Conservation (phyloP, 2,329 filamentous ascomycete species). For the Penicillium olsonii region DNA sequence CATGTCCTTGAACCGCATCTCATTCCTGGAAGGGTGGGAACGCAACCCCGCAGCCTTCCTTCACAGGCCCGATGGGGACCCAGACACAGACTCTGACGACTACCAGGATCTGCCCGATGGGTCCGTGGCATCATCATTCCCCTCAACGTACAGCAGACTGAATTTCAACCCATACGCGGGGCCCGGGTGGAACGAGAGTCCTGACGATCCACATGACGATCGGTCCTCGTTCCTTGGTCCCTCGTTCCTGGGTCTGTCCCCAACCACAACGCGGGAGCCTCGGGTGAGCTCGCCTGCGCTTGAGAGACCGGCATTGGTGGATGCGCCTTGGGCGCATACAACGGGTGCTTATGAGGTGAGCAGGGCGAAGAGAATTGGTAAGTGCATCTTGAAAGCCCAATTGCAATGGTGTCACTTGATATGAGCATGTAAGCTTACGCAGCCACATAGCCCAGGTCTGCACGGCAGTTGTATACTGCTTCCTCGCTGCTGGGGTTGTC, state of each 20-base stretch:
- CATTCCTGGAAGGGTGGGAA: conserved; percentile 48
- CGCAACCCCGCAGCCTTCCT: conserved; percentile 33
- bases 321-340: conserved; percentile 26
- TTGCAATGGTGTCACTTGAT: not conserved
- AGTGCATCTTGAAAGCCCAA: conserved; percentile 25
- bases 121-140: conserved; percentile 37
- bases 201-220: conserved; percentile 33
- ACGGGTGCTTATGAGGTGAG: conserved; percentile 56
- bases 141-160: conserved; percentile 38
- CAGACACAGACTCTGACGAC: conserved; percentile 21
- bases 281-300: conserved; percentile 9
- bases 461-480: conserved; percentile 69
- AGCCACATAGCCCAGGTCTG: conserved; percentile 63
- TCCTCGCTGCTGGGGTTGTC: conserved; percentile 75
- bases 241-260: conserved; percentile 17
- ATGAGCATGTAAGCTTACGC: not conserved
- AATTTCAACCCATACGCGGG: conserved; percentile 47
- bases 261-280: conserved; percentile 23
- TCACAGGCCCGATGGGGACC: conserved; percentile 19
- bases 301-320: not conserved
- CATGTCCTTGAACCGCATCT: conserved; percentile 47
- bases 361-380: conserved; percentile 55
- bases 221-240: conserved; percentile 22
- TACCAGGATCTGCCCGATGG: conserved; percentile 35
- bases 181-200: conserved; percentile 37